A percentile compares a stretch with the other conserved stretches of the same genome.
Evolutionary conservation across 2,329 filamentous ascomycete genomes (phyloP).

Genomic region (Fusarium avenaceum): DNA sequence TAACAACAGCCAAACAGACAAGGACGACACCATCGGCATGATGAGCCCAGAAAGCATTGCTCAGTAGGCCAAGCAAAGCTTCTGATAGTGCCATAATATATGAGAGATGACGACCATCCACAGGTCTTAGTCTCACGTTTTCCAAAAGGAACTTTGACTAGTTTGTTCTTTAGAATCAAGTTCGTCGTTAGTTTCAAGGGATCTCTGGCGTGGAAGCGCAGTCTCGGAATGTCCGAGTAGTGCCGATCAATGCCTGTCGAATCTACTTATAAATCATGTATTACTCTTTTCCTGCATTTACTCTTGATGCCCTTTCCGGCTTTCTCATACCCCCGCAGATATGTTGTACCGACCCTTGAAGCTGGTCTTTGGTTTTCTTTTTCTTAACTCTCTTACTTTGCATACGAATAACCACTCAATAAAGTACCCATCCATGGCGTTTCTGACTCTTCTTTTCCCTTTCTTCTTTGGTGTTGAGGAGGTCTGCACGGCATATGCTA

Average conservation of each 20-base stretch:
- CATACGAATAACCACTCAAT: slow-evolving; percentile 20
- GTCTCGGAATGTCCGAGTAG: background rate
- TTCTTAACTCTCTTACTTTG: slow-evolving; percentile 15
- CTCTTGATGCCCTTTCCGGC: slow-evolving; percentile 24
- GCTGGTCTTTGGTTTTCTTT: slow-evolving; percentile 36
- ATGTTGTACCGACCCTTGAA: slow-evolving; percentile 12
- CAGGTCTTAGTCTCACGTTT: background rate
- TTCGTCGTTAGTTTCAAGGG: background rate
- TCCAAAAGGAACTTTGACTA: background rate
- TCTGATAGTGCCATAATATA: slow-evolving; percentile 17
- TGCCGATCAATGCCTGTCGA: slow-evolving; percentile 3
- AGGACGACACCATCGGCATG: slow-evolving; percentile 79
- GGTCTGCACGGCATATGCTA: slow-evolving; percentile 15
- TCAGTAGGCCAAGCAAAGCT: slow-evolving; percentile 52
- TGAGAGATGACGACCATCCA: slow-evolving; percentile 2
- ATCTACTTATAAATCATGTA: slow-evolving; percentile 41
- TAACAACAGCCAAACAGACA: slow-evolving; percentile 73
- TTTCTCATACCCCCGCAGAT: slow-evolving; percentile 34
- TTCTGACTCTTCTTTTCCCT: slow-evolving; percentile 29
- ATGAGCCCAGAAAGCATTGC: slow-evolving; percentile 87
- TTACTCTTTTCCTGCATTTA: slow-evolving; percentile 34
- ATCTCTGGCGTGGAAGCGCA: background rate
- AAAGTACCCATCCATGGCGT: slow-evolving; percentile 31
- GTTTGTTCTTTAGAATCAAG: background rate
- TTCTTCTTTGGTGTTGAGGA: slow-evolving; percentile 13